phyloP scores from a whole-genome alignment of 768 basidiomycete species.

The Boletellus ananiceps region DNA sequence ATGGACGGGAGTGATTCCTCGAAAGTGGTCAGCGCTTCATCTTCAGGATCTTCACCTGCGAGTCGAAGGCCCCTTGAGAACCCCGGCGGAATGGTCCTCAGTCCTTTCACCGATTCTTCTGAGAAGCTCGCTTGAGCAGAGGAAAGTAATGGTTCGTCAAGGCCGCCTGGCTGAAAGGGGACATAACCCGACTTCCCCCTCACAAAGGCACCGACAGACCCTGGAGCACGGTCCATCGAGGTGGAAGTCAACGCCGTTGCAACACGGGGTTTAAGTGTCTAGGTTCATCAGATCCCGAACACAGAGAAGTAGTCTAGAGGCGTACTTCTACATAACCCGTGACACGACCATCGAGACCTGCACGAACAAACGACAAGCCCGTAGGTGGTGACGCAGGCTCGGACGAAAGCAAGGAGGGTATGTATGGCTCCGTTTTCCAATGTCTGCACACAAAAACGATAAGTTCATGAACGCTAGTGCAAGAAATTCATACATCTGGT shows the following conservation, averaged over 20 bases:
- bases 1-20: constrained; percentile 16
- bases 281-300: constrained; percentile 6
- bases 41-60: constrained; percentile 50
- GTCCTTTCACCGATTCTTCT: constrained; percentile 37
- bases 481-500: constrained; percentile 67
- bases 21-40: constrained; percentile 37
- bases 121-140: constrained; percentile 26
- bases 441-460: constrained; percentile 42
- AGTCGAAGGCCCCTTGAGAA: constrained; percentile 76
- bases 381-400: constrained; percentile 75
- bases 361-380: constrained; percentile 63
- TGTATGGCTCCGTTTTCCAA: constrained; percentile 60
- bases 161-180: constrained; percentile 92
- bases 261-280: constrained; percentile 55
- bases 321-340: constrained; percentile 78
- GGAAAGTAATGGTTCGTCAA: constrained; percentile 56
- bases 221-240: constrained; percentile 80
- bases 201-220: constrained; percentile 75
- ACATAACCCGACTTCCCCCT: constrained; percentile 90
- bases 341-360: constrained; percentile 76
- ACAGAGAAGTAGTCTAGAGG: constrained; percentile 6
- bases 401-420: constrained; percentile 59
- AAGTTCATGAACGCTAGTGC: constrained; percentile 8
- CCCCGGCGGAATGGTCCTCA: constrained; percentile 78
- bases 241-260: constrained; percentile 78